phyloP scores from a whole-genome alignment of 768 basidiomycete genomes.

The Lactarius deliciosus region DNA sequence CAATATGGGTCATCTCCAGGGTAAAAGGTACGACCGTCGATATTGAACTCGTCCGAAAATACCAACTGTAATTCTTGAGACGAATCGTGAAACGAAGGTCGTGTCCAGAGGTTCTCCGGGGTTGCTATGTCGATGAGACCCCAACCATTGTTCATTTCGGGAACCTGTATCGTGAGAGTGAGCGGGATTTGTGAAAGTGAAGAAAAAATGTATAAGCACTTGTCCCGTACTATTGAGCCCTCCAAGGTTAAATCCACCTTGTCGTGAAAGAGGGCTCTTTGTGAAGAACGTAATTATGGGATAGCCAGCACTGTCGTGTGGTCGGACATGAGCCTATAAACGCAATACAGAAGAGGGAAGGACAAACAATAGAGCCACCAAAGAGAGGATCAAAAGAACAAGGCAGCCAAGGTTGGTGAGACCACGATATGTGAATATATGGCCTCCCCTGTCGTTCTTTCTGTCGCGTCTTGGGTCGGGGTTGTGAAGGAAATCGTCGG shows the following conservation, averaged over 20 bases:
- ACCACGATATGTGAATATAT: conserved; percentile 42
- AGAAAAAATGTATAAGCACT: conserved; percentile 26
- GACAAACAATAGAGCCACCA: conserved; percentile 29
- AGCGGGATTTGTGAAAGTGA: not conserved
- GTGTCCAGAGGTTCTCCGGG: conserved; percentile 53
- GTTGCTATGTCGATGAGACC: conserved; percentile 61
- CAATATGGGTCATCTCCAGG: conserved; percentile 66
- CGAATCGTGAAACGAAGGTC: conserved; percentile 59
- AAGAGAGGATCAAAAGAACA: conserved; percentile 10
- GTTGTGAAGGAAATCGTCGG: conserved; percentile 38
- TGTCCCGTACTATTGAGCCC: conserved; percentile 51
- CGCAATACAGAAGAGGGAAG: not conserved
- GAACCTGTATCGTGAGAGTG: conserved; percentile 46
- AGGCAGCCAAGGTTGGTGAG: conserved; percentile 44
- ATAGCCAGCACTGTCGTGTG: conserved; percentile 37
- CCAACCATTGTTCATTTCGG: conserved; percentile 43
- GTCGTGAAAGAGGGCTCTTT: conserved; percentile 29
- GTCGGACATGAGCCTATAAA: not conserved
- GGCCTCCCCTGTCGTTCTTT: conserved; percentile 38
- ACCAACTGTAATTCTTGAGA: conserved; percentile 63
- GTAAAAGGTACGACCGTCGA: conserved; percentile 77
- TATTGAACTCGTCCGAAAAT: conserved; percentile 89
- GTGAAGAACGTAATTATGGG: conserved; percentile 39
- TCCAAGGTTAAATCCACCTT: conserved; percentile 47
- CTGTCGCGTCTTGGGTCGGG: conserved; percentile 36